phyloP scores from a whole-genome alignment of 1,284 basidiomycete species.

The Ustilago trichophora region DNA sequence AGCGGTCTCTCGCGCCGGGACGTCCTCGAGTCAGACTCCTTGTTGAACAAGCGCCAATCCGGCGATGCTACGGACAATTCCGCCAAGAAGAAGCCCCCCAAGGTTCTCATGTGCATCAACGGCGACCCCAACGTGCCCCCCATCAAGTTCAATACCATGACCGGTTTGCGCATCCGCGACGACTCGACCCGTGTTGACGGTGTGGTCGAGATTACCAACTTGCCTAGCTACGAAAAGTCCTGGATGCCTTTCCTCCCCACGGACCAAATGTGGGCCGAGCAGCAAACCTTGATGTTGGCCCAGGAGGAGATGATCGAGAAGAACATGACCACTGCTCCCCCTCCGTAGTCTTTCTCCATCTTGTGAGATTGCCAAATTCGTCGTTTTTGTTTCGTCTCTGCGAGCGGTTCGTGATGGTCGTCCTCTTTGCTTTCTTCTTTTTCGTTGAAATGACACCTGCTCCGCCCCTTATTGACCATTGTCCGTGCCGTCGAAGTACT shows the following conservation, averaged over 20 bases:
- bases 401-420: too few relatives aligned
- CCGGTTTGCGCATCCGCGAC: constrained; percentile 33
- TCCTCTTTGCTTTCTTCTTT: too few relatives aligned
- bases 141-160: constrained; percentile 44
- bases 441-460: too few relatives aligned
- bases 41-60: constrained; percentile 15
- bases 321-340: constrained; percentile 14
- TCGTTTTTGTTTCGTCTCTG: too few relatives aligned
- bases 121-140: constrained; percentile 26
- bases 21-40: not conserved
- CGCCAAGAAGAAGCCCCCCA: constrained; percentile 1
- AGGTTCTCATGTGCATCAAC: constrained; percentile 45
- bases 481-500: too few relatives aligned
- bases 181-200: constrained; percentile 8
- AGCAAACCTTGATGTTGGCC: constrained; percentile 32
- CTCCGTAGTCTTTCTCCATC: not conserved
- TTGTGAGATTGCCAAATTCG: too few relatives aligned
- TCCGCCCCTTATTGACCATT: too few relatives aligned
- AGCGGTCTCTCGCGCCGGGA: constrained; percentile 4
- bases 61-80: not conserved
- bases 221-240: constrained; percentile 33
- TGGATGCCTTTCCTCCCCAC: constrained; percentile 50
- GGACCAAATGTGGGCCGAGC: constrained; percentile 34
- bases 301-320: constrained; percentile 34
- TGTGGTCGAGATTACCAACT: constrained; percentile 30